Conservation (phyloP, 208 protist species). For the Acanthamoeba castellanii region DNA sequence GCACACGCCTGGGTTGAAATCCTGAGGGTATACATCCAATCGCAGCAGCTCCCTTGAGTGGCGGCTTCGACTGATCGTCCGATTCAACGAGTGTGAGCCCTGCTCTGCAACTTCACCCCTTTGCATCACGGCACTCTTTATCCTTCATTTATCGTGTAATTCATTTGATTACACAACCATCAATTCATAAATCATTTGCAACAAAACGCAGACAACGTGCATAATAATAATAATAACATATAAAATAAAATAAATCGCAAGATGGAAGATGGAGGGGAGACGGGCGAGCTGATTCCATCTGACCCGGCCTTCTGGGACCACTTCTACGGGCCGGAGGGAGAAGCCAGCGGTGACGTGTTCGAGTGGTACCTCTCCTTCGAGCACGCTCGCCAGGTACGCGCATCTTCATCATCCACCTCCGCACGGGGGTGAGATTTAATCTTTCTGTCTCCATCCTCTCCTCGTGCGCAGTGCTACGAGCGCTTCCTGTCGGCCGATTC, state of each 20-base stretch:
- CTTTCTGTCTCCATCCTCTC: neutral
- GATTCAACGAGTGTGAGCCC: neutral
- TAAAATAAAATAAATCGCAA: neutral
- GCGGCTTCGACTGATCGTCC: neutral
- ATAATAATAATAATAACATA: neutral
- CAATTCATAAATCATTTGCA: neutral
- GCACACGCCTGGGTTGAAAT: neutral
- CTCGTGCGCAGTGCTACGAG: neutral
- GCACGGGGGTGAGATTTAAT: neutral
- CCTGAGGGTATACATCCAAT: neutral
- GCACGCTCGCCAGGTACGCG: neutral
- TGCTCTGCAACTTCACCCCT: neutral
- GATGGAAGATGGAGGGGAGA: constrained; percentile 8
- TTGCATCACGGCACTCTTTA: too few species aligned
- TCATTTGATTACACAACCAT: too few species aligned
- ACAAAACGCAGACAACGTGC: neutral
- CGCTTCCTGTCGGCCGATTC: constrained; percentile 5
- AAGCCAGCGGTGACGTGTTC: constrained; percentile 2
- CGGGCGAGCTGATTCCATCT: constrained; percentile 7
- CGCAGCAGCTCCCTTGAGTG: neutral
- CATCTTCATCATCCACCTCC: neutral
- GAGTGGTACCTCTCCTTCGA: constrained; percentile 69
- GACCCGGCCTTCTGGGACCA: constrained; percentile 61
- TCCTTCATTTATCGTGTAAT: too few species aligned
- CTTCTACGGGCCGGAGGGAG: constrained; percentile 48